Base-by-base conservation (phyloP, 192 early-diverging fungal species). In the Coemansia sp. region DNA sequence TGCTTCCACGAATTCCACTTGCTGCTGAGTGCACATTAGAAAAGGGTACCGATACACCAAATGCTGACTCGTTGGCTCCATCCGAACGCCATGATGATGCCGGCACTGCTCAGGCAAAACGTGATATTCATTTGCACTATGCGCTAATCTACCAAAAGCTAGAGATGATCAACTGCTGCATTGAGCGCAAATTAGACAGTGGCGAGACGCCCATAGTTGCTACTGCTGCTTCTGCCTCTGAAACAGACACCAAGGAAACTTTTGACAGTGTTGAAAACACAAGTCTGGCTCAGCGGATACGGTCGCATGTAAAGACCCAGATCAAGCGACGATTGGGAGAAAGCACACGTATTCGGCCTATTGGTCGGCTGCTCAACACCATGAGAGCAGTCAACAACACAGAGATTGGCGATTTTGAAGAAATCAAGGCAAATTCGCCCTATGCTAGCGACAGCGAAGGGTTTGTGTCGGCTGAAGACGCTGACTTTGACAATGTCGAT, bases 141-240 rank as follows among this genome's bases (percentile, higher is more conserved):
- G 82, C 82, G 49, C 61, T 89, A 20, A 59, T 84, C 0, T 78
- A 88, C 61, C 87, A 90, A 80, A 91, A 90, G 44, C 66, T 92
- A 12, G 80, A 85, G 33, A 90, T 92, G 88, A 71, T 92, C 46
- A 92, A 92, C 65, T 89, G 87, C 57, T 92, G 90, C 63, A 77
- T 86, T 36, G 61, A 76, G 18, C 80, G 84, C 54, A 69, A 63
- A 33, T 39, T 65, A 35, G 42, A 11, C 43, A 45, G 43, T 20
- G 43, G 43, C 19, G 43, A 45, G 5, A 18, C 21, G 5, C 43
- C 41, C 18, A 18, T 18, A 10, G 15, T 18, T 1, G 15, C 43
- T 20, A 18, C 18, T 20, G 10, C 18, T 18, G 5, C 43, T 18
- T 6, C 43, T 18, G 5, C 43, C 9, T 6, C 43, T 0, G 23